Evolutionary conservation across 202 grass and related monocot genomes (phyloP), one percentile per base, ranked within the genome.

Genomic region (Miscanthus sacchariflorus): DNA sequence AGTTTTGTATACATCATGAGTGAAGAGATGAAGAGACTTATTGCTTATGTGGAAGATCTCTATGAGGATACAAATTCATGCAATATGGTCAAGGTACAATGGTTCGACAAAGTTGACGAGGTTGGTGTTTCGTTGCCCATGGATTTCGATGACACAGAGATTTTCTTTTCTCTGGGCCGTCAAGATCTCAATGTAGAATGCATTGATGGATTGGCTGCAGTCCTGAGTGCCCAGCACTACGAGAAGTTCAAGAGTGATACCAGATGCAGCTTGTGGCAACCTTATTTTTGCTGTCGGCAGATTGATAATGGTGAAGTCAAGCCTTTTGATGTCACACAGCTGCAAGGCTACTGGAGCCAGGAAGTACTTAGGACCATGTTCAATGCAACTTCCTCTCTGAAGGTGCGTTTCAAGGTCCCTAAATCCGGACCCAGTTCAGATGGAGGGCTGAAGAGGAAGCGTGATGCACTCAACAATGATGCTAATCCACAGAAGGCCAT

Each of bases 131-230:
- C 77, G 65, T 90, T 93, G 77, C 87, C 92, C 83, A 77, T 64
- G 12, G 92, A 95, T 90, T 70, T 81, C 15, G 76, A 89, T 49
- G 91, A 90, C 71, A 92, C 71, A 75, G 96, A 99, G 71, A 92
- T 99, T 80, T 99, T 96, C 92, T 93, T 95, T 88, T 95, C 96
- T 61, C 86, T 85, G 71, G 91, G 96, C 65, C 70, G 90, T 89
- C 96, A 99, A 92, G 92, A 99, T 81, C 88, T 99, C 80, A 96
- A 88, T 72, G 89, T 99, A 76, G 96, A 96, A 89, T 99, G 96
- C 89, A 99, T 99, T 59, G 94, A 99, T 85, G 96, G 96, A 74
- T 90, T 99, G 85, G 92, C 94, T 79, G 84, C 90, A 74, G 91
- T 99, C 52, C 86, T 99, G 45, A 96, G 88, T 87, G 58, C 87